Evolutionary conservation across 306 rosid species (phyloP).

Genomic region (Clitoria ternatea): DNA sequence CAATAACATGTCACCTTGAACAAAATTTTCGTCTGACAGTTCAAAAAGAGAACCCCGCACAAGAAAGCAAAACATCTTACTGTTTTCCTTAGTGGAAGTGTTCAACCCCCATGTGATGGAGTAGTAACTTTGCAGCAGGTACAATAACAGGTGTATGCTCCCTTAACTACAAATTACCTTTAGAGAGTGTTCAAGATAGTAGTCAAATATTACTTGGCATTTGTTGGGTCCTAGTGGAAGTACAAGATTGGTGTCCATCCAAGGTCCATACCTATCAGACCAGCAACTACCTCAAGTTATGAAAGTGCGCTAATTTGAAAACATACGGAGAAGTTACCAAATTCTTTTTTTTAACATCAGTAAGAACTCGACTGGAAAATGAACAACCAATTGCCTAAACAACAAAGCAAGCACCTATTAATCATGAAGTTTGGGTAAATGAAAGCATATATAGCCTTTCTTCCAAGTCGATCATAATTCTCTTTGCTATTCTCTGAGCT

Average conservation of each 20-base stretch:
- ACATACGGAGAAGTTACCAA: not conserved
- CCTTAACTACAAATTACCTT: constrained; percentile 47
- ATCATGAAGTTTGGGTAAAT: constrained; percentile 93
- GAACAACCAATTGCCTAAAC: not conserved
- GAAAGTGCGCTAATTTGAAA: constrained; percentile 7
- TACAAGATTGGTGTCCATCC: constrained; percentile 97
- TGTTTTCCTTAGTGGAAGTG: not conserved
- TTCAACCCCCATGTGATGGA: not conserved
- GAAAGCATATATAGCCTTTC: constrained; percentile 69
- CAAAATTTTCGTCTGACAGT: not conserved
- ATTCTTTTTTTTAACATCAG: not conserved
- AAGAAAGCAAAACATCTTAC: not conserved
- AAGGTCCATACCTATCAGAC: constrained; percentile 80
- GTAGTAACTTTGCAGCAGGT: not conserved
- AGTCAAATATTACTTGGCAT: constrained; percentile 77
- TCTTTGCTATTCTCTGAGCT: constrained; percentile 31
- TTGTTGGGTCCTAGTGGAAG: constrained; percentile 76
- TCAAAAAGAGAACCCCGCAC: not conserved
- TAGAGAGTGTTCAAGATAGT: constrained; percentile 69
- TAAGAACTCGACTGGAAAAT: not conserved
- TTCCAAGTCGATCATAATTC: constrained; percentile 70
- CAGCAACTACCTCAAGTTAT: constrained; percentile 14
- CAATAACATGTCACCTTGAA: not conserved
- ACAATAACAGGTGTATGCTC: not conserved
- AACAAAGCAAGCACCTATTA: constrained; percentile 57